These are phyloP conservation scores for Phytophthora podocarpi DNA, from an alignment of 352 stramenopile species.

Conservation along the genomic window DNA sequence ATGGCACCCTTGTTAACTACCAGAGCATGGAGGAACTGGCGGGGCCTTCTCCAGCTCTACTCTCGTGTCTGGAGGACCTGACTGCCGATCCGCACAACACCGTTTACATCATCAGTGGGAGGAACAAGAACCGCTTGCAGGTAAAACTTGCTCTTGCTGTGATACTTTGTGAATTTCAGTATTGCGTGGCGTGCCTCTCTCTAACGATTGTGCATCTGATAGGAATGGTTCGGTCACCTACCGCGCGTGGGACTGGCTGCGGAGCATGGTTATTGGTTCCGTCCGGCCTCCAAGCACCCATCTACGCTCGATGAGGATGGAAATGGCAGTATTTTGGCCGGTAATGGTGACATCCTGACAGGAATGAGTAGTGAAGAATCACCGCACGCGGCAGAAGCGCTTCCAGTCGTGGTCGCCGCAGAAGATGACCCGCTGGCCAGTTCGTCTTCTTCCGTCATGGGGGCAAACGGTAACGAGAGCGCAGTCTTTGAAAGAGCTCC, in stretches of 20 bases:
- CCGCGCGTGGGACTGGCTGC: conserved; percentile 76
- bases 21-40: conserved; percentile 81
- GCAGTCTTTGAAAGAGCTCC: conserved; percentile 38
- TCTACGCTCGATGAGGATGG: conserved; percentile 22
- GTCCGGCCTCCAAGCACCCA: conserved; percentile 64
- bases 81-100: conserved; percentile 75
- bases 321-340: background rate
- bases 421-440: conserved; percentile 26
- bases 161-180: background rate
- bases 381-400: conserved; percentile 4
- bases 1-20: conserved; percentile 83
- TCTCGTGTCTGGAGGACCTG: conserved; percentile 73
- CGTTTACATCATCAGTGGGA: conserved; percentile 87
- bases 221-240: conserved; percentile 88
- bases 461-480: conserved; percentile 7
- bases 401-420: background rate
- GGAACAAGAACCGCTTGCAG: conserved; percentile 74
- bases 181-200: background rate
- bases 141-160: conserved; percentile 16
- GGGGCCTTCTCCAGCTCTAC: conserved; percentile 52
- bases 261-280: conserved; percentile 85
- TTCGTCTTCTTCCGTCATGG: conserved; percentile 22
- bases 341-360: conserved; percentile 4
- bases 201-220: conserved; percentile 9
- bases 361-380: conserved; percentile 20